A percentile compares a stretch with the other conserved stretches of the same genome.
Conservation (phyloP, 352 stramenopile genomes). For the Pythium phragmitis region DNA sequence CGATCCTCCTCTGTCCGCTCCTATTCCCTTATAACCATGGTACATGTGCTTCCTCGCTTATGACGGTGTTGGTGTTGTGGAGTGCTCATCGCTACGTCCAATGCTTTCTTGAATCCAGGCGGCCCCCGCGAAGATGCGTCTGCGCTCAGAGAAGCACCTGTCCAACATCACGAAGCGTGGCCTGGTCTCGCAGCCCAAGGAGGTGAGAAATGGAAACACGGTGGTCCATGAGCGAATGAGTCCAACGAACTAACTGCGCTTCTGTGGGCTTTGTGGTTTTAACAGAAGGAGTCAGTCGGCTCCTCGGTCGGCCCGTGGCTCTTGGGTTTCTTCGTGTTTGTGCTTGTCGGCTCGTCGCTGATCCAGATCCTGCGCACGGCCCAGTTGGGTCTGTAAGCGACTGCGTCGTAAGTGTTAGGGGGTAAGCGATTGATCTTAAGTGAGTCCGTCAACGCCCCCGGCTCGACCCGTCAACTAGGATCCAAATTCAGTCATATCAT, state of each 20-base stretch:
- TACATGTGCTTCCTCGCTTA: constrained; percentile 4
- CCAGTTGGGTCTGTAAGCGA: constrained; percentile 63
- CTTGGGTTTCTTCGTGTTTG: constrained; percentile 86
- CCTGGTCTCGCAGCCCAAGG: constrained; percentile 69
- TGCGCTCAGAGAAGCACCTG: constrained; percentile 87
- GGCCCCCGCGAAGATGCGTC: constrained; percentile 77
- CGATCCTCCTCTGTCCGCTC: background rate
- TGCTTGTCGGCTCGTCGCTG: constrained; percentile 84
- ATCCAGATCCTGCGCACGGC: constrained; percentile 85
- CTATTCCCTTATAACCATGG: constrained; percentile 22
- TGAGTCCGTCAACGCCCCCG: background rate
- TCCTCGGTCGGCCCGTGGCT: constrained; percentile 78
- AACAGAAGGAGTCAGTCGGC: constrained; percentile 55
- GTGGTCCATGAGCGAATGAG: background rate
- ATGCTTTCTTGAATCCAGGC: constrained; percentile 30
- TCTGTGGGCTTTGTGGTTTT: background rate
- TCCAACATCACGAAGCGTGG: constrained; percentile 88
- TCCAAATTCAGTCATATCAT: constrained; percentile 4
- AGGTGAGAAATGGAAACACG: constrained; percentile 38
- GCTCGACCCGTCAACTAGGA: background rate
- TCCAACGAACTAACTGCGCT: background rate
- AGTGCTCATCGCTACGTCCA: constrained; percentile 6
- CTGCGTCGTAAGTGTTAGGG: background rate
- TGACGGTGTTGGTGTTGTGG: background rate
- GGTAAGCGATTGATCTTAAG: background rate